Conservation (phyloP, 148 eudicot species). For the Gaultheria prostrata region DNA sequence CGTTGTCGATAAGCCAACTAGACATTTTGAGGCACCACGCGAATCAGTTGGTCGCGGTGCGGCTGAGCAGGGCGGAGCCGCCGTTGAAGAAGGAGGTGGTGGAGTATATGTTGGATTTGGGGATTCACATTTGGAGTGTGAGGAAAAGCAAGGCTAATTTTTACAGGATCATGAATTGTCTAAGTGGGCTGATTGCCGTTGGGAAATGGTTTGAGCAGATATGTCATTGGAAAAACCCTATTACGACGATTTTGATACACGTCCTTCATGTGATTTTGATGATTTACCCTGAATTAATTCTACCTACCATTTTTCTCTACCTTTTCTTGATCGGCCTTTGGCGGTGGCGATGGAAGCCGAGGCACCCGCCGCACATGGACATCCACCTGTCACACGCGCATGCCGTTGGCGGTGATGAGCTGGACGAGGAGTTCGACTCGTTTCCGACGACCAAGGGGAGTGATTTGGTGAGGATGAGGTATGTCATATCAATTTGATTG, state of each 20-base stretch:
- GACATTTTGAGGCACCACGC: constrained; percentile 70
- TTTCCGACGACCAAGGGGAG: constrained; percentile 44
- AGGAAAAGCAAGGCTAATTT: constrained; percentile 73
- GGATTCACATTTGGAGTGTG: constrained; percentile 66
- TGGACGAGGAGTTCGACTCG: constrained; percentile 54
- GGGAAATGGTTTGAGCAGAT: constrained; percentile 67
- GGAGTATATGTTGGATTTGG: constrained; percentile 68
- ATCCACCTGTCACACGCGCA: constrained; percentile 56
- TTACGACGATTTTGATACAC: constrained; percentile 52
- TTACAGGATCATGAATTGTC: constrained; percentile 48
- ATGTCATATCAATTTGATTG: background rate
- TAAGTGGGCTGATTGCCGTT: constrained; percentile 44
- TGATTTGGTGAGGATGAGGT: constrained; percentile 50
- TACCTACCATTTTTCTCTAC: constrained; percentile 55
- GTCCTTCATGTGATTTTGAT: constrained; percentile 46
- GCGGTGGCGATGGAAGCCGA: constrained; percentile 56
- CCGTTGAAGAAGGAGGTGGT: constrained; percentile 66
- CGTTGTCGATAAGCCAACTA: constrained; percentile 54
- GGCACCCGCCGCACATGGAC: constrained; percentile 64
- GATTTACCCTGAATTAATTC: constrained; percentile 50
- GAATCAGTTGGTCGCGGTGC: constrained; percentile 47
- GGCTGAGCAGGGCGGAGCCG: constrained; percentile 70
- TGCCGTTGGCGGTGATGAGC: constrained; percentile 43
- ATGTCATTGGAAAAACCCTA: constrained; percentile 56
- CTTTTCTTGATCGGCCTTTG: constrained; percentile 51